Percentiles rank a stretch among this genome's conserved stretches.
Evolutionary conservation across 108 stramenopile species (phyloP).

Genomic region (Craspedostauros australis): DNA sequence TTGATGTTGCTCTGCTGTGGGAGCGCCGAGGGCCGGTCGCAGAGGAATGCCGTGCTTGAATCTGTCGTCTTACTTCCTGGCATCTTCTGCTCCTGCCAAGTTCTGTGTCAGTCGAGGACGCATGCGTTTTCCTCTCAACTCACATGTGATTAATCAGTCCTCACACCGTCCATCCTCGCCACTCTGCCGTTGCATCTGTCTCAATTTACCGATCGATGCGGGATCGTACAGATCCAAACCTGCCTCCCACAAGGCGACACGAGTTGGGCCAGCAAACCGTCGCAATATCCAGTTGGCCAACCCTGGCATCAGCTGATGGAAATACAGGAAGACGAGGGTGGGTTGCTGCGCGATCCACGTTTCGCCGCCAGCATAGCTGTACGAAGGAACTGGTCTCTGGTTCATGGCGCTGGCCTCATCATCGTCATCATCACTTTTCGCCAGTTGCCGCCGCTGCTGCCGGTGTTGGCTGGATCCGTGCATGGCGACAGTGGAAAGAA

Average conservation of each 20-base stretch:
- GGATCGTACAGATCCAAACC: constrained; percentile 52
- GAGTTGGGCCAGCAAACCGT: constrained; percentile 16
- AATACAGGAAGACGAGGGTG: constrained; percentile 30
- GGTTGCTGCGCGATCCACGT: constrained; percentile 60
- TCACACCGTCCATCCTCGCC: too few species aligned
- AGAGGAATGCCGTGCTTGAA: too few species aligned
- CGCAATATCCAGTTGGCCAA: constrained; percentile 15
- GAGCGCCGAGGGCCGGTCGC: too few species aligned
- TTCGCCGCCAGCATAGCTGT: constrained; percentile 23
- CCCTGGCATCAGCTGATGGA: constrained; percentile 34
- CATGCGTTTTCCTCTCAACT: too few species aligned
- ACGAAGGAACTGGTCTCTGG: neutral
- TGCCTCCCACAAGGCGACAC: constrained; percentile 28
- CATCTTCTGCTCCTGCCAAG: too few species aligned
- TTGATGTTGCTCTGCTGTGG: too few species aligned
- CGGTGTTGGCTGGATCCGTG: constrained; percentile 4
- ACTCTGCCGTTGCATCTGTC: too few species aligned
- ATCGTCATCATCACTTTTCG: constrained; percentile 55
- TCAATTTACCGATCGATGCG: too few species aligned
- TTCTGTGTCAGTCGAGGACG: too few species aligned
- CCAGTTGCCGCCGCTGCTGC: neutral
- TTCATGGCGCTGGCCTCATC: constrained; percentile 28
- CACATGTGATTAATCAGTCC: too few species aligned
- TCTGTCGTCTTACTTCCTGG: too few species aligned
- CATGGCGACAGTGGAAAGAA: neutral